Conservation (phyloP, 176 grass and related monocot genomes). For the Raddia distichophylla region DNA sequence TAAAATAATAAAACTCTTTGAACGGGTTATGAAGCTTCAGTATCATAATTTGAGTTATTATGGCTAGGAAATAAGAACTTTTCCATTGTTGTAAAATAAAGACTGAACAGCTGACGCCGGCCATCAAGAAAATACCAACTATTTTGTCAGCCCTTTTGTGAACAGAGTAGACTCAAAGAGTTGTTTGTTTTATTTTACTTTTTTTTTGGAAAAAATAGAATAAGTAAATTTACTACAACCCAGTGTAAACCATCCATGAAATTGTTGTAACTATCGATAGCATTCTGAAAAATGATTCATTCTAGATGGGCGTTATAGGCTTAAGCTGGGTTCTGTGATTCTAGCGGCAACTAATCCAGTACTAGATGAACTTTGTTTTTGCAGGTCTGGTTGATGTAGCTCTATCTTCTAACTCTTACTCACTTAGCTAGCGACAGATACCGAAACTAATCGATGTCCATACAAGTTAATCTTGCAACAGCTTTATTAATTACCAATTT, state of each 20-base stretch:
- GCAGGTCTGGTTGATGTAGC: not conserved
- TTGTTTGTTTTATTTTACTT: not conserved
- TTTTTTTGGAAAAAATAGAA: not conserved
- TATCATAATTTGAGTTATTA: not conserved
- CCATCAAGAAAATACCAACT: not conserved
- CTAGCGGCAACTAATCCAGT: not conserved
- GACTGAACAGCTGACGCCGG: not conserved
- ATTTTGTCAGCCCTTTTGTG: not conserved
- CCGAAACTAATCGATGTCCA: not conserved
- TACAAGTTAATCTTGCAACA: not conserved
- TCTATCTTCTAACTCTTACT: not conserved
- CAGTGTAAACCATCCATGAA: not conserved
- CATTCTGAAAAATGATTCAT: too few species aligned
- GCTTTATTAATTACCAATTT: not conserved
- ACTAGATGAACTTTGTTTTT: not conserved
- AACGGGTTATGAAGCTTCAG: not conserved
- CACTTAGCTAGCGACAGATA: not conserved
- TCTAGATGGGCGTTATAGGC: too few species aligned
- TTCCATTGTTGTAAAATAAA: not conserved
- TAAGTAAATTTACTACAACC: not conserved
- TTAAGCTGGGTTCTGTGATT: too few species aligned
- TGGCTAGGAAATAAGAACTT: too few species aligned
- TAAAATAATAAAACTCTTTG: not conserved
- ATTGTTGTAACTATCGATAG: not conserved
- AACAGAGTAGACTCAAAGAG: not conserved